Percentiles rank a stretch among this genome's conserved stretches.
Evolutionary conservation across 2,329 filamentous ascomycete species (phyloP).

Genomic region (Macrophomina phaseolina): DNA sequence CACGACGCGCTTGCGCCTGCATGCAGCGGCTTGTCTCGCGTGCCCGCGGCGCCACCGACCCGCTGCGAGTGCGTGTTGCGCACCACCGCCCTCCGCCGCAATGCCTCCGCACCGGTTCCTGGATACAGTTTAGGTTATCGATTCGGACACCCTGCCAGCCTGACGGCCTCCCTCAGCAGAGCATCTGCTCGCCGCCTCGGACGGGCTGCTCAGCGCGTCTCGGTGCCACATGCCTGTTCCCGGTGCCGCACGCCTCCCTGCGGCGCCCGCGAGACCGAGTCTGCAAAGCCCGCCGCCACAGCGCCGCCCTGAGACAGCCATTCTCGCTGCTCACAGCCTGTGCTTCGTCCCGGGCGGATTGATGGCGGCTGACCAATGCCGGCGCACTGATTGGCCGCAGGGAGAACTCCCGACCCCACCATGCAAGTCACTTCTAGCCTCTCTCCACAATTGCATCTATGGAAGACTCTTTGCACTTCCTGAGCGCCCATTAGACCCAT

Average conservation of each 20-base stretch:
- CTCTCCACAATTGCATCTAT: conserved; percentile 18
- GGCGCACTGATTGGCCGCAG: conserved; percentile 2
- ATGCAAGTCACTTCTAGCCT: conserved; percentile 20
- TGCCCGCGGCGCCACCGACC: not conserved
- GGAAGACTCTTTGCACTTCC: not conserved
- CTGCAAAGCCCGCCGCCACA: not conserved
- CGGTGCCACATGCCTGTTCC: conserved; percentile 2
- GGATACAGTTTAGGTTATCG: conserved; percentile 6
- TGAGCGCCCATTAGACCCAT: not conserved
- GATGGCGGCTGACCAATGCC: conserved; percentile 11
- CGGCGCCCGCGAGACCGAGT: not conserved
- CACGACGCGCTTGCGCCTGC: not conserved
- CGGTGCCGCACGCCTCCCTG: not conserved
- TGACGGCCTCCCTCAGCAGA: not conserved
- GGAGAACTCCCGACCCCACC: not conserved
- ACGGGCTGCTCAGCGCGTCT: not conserved
- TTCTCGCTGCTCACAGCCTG: no score
- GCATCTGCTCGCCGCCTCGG: not conserved
- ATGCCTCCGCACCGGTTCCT: conserved; percentile 5
- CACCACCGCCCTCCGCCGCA: not conserved
- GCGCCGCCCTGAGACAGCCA: not conserved
- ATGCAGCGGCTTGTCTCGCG: not conserved
- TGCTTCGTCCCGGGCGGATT: not conserved
- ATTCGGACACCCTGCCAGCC: not conserved
- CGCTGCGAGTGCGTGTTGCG: not conserved